A percentile compares a stretch with the other conserved stretches of the same genome.
Evolutionary conservation across 257 asterid species (phyloP).

Genomic region (Solanum phureja): DNA sequence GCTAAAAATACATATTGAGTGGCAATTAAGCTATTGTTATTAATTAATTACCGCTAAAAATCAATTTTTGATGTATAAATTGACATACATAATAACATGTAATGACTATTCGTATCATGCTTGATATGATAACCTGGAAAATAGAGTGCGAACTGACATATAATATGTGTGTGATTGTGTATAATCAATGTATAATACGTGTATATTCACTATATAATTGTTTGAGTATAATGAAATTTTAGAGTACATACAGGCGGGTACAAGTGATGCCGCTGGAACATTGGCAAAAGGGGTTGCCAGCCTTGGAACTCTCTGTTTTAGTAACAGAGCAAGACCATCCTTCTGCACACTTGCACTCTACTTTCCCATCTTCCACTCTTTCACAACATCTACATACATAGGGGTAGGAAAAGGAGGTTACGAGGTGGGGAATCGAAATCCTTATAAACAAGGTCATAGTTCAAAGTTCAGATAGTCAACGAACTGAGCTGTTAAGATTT

Average conservation of each 20-base stretch:
- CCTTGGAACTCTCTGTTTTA: background rate
- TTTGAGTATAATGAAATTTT: background rate
- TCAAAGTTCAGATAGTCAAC: background rate
- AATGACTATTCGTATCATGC: too few relatives aligned
- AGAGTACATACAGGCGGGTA: background rate
- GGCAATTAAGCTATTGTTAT: too few relatives aligned
- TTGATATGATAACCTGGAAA: too few relatives aligned
- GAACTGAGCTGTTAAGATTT: background rate
- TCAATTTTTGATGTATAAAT: too few relatives aligned
- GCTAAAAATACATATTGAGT: too few relatives aligned
- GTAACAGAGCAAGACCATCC: constrained; percentile 8
- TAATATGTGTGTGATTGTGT: too few relatives aligned
- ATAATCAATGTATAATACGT: too few relatives aligned
- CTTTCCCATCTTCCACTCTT: background rate
- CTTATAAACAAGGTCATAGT: too few relatives aligned
- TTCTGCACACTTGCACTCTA: constrained; percentile 1
- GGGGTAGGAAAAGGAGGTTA: background rate
- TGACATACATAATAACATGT: background rate
- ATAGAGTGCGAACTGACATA: too few relatives aligned
- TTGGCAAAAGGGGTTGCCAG: background rate
- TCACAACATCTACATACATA: background rate
- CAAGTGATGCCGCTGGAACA: background rate
- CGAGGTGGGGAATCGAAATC: background rate
- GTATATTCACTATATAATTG: background rate
- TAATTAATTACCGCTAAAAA: too few relatives aligned